These are phyloP conservation scores for Daldinia loculata DNA, from an alignment of 495 filamentous ascomycete species.

Conservation along the genomic window DNA sequence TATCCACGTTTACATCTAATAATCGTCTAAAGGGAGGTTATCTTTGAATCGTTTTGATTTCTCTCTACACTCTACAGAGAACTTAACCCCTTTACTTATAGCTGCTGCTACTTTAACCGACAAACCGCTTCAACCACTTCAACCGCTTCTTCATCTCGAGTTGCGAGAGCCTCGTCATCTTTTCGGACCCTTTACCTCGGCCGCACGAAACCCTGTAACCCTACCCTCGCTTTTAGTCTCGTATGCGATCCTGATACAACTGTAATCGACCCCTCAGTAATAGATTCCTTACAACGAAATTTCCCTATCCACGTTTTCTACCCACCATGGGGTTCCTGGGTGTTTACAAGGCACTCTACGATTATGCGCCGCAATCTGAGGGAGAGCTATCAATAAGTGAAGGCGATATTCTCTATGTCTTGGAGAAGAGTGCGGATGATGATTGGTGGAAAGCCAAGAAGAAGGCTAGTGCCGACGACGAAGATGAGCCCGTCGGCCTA, in stretches of 20 bases:
- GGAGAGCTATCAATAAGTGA: conserved; percentile 88
- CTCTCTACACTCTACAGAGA: not conserved
- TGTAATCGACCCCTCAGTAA: not conserved
- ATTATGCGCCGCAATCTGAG: conserved; percentile 89
- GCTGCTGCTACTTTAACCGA: conserved; percentile 7
- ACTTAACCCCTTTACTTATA: not conserved
- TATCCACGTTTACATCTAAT: conserved; percentile 17
- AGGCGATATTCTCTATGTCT: conserved; percentile 89
- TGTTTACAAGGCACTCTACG: conserved; percentile 90
- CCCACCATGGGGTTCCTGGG: conserved; percentile 77
- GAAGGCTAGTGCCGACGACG: conserved; percentile 88
- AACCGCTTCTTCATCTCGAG: conserved; percentile 4
- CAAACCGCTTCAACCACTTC: not conserved
- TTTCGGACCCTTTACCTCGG: conserved; percentile 9
- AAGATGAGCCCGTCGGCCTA: conserved; percentile 93
- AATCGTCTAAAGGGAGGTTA: conserved; percentile 17
- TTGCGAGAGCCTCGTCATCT: conserved; percentile 14
- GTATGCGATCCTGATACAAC: conserved; percentile 17
- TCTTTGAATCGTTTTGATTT: conserved; percentile 14
- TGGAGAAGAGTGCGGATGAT: conserved; percentile 90
- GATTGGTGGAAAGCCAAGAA: conserved; percentile 99
- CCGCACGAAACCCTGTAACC: conserved; percentile 13
- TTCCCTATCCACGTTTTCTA: not conserved
- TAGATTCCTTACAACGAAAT: not conserved
- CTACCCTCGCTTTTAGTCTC: conserved; percentile 14